Conservation (phyloP, 2,329 filamentous ascomycete genomes). For the Lachnellula occidentalis region DNA sequence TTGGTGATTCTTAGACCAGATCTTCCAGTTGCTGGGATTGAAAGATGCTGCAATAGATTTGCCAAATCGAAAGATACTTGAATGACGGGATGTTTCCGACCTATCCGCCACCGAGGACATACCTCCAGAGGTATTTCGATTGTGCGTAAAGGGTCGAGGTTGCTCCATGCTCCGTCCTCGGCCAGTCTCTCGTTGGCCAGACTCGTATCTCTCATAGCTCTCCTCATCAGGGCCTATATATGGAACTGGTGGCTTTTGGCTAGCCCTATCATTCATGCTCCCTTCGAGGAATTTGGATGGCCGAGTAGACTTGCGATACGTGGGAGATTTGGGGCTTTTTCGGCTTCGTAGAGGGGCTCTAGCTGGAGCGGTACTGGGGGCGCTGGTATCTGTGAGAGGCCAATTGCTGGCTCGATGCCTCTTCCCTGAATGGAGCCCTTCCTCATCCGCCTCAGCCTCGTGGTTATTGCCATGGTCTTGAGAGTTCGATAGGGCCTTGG, state of each 20-base stretch:
- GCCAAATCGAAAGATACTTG: conserved; percentile 49
- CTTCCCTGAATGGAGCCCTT: conserved; percentile 34
- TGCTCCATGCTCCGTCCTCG: conserved; percentile 15
- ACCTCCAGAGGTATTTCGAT: conserved; percentile 11
- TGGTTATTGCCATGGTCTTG: conserved; percentile 31
- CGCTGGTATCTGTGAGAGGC: conserved; percentile 30
- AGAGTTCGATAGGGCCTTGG: conserved; percentile 18
- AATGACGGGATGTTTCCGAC: conserved; percentile 33
- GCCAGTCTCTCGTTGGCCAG: conserved; percentile 4
- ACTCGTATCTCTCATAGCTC: conserved; percentile 13
- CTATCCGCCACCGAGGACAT: conserved; percentile 21
- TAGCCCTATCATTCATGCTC: conserved; percentile 78
- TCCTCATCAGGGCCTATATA: conserved; percentile 26
- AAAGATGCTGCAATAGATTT: conserved; percentile 48
- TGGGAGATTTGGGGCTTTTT: conserved; percentile 28
- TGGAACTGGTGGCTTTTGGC: conserved; percentile 50
- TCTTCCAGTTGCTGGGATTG: conserved; percentile 47
- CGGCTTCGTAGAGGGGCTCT: conserved; percentile 15
- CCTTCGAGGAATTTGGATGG: conserved; percentile 69
- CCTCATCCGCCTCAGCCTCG: conserved; percentile 17
- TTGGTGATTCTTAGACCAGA: conserved; percentile 24
- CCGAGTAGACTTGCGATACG: conserved; percentile 36
- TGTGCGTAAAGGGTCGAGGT: conserved; percentile 11
- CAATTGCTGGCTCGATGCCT: conserved; percentile 40
- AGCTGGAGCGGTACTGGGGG: conserved; percentile 6